Base-by-base conservation (phyloP, 1,139 yeast genomes). In the Blastobotrys petasosporus region DNA sequence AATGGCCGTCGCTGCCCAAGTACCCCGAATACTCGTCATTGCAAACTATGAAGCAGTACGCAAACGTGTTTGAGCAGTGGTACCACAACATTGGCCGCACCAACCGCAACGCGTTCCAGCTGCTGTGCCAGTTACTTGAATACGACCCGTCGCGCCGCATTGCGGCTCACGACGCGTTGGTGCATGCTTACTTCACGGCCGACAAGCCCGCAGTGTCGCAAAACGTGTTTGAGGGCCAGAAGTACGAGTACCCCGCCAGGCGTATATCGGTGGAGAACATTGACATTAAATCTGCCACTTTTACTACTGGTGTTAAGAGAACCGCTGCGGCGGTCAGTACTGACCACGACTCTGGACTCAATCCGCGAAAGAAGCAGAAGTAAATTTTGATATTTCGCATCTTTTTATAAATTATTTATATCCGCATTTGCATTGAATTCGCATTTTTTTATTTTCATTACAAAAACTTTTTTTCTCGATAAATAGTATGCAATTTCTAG, bases 71-170 rank as follows among this genome's bases (percentile, higher is more conserved):
- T 37, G 77, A 78, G 39, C 79, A 80, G 16, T 92, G 98, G 98
- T 90, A 83, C 63, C 84, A 82, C 51, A 72, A 85, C 7, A 79
- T 85, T 33, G 94, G 94, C 11, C 87, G 86, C 0, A 70, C 77
- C 11, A 85, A 82, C 59, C 77, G 75, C 49, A 74, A 73, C 58
- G 88, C 95, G 45, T 71, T 84, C 29, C 75, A 78, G 46, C 68
- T 94, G 23, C 67, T 94, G 32, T 68, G 77, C 33, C 75, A 76
- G 33, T 64, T 94, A 38, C 65, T 94, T 37, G 82, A 76, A 47
- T 90, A 88, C 60, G 95, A 94, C 61, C 98, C 99, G 0, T 73
- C 80, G n/a, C 68, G 70, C 20, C 71, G 99, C 49, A 66, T 85
- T 30, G 81, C 87, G 17, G 95, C 97, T 0, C 74, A 75, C 40